Evolutionary conservation across 2,329 filamentous ascomycete genomes (phyloP).

Genomic region (Colletotrichum spaethianum): DNA sequence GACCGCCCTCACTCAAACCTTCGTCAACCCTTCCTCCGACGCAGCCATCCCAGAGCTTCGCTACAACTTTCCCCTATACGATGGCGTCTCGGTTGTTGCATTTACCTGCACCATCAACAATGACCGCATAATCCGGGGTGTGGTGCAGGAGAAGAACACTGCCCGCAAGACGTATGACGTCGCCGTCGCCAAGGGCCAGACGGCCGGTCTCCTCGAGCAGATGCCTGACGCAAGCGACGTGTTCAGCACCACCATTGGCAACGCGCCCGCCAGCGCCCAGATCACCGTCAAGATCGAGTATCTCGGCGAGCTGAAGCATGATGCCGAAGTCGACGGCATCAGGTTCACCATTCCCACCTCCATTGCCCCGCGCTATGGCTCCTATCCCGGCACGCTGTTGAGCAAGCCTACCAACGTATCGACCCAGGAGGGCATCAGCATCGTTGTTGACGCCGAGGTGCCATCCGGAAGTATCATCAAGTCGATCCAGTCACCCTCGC

Average conservation of each 20-base stretch:
- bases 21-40: constrained; percentile 67
- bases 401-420: constrained; percentile 34
- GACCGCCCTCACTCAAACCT: constrained; percentile 69
- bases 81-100: constrained; percentile 78
- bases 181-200: constrained; percentile 71
- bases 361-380: constrained; percentile 78
- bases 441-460: constrained; percentile 60
- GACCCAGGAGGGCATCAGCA: constrained; percentile 40
- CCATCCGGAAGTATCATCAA: constrained; percentile 69
- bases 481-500: constrained; percentile 75
- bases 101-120: constrained; percentile 75
- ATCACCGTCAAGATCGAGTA: constrained; percentile 76
- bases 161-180: constrained; percentile 72
- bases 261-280: constrained; percentile 71
- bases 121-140: constrained; percentile 70
- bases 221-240: constrained; percentile 72
- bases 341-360: constrained; percentile 78
- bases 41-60: constrained; percentile 60
- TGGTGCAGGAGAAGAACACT: constrained; percentile 76
- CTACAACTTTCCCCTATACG: constrained; percentile 81
- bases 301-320: constrained; percentile 80
- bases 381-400: constrained; percentile 54
- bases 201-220: constrained; percentile 77
- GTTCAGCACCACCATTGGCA: constrained; percentile 78
- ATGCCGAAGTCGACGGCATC: constrained; percentile 76